Evolutionary conservation across 1,284 basidiomycete species (phyloP), one percentile per base, ranked within the genome.

Genomic region (Ustilago shanxiensis): DNA sequence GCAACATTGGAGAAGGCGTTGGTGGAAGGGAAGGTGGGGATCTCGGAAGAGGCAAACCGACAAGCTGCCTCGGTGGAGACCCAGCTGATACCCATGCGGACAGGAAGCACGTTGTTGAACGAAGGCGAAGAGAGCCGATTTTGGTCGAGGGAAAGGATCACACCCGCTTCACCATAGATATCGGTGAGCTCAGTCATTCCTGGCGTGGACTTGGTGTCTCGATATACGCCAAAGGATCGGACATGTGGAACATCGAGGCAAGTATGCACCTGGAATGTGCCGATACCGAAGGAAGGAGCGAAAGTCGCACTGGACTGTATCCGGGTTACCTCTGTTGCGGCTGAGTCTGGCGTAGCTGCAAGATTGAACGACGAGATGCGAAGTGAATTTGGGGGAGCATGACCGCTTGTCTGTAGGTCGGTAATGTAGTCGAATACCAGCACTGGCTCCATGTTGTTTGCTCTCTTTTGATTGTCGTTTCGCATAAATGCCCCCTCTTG

Each of bases 21-120:
- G 11, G 31, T 35, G 8, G 56, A 60, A 2, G 60, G 58, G 39
- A 62, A 64, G 24, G 47, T 10, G 3, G 70, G 57, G 9, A 79
- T 64, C 28, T 79, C 77, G 22, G 56, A 50, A 8, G 63, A 41
- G 11, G 67, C 71, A 28, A 60, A 76, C 0, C 26, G 18, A 60
- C 77, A 79, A 14, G 77, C 77, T 29, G 72, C 53, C 14, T 61
- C 54, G 11, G 60, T 60, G 9, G 66, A 72, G 16, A 47, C 41
- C 62, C 69, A 79, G 57, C 67, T 72, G 49, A 79, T 66, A 1
- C 60, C 77, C 41, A 73, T 60, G 9, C 77, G 63, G 2, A 63
- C 63, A 14, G 76, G 54, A 1, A 69, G 35, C 7, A 60, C 18
- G 6, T 53, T 59, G 16, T 33, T 16, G 39, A 18, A 66, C 8